phyloP scores from a whole-genome alignment of 352 stramenopile genomes.

The Phytophthora europaea region DNA sequence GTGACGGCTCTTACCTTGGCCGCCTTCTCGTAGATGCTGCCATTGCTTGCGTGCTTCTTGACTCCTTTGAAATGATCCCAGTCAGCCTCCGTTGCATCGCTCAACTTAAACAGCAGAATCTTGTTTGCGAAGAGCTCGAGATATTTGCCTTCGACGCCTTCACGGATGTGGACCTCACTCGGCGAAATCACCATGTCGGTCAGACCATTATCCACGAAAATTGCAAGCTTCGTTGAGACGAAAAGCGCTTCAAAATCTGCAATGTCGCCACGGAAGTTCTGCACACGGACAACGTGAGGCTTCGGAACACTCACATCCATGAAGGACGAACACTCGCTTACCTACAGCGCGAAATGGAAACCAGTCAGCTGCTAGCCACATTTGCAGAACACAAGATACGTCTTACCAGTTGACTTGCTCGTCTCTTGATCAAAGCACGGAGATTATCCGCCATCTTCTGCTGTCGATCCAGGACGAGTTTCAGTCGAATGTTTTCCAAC shows the following conservation, averaged over 20 bases:
- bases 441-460: constrained; percentile 48
- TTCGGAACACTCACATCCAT: constrained; percentile 13
- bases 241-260: constrained; percentile 33
- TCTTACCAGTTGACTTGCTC: constrained; percentile 25
- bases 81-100: constrained; percentile 18
- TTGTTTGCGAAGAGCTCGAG: constrained; percentile 41
- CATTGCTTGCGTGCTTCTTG: constrained; percentile 40
- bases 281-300: constrained; percentile 16
- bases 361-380: background rate
- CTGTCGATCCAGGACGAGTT: constrained; percentile 50
- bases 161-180: constrained; percentile 32
- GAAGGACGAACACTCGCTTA: constrained; percentile 19
- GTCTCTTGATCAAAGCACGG: constrained; percentile 42
- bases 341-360: constrained; percentile 10
- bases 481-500: constrained; percentile 42
- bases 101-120: constrained; percentile 36
- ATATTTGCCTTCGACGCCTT: constrained; percentile 27
- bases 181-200: constrained; percentile 24
- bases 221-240: constrained; percentile 18
- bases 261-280: constrained; percentile 24
- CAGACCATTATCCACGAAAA: constrained; percentile 37
- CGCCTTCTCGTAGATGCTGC: constrained; percentile 41
- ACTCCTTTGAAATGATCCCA: constrained; percentile 42
- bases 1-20: constrained; percentile 19
- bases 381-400: background rate